phyloP scores from a whole-genome alignment of 2,329 filamentous ascomycete genomes.

The Sordariomycetes sp. region DNA sequence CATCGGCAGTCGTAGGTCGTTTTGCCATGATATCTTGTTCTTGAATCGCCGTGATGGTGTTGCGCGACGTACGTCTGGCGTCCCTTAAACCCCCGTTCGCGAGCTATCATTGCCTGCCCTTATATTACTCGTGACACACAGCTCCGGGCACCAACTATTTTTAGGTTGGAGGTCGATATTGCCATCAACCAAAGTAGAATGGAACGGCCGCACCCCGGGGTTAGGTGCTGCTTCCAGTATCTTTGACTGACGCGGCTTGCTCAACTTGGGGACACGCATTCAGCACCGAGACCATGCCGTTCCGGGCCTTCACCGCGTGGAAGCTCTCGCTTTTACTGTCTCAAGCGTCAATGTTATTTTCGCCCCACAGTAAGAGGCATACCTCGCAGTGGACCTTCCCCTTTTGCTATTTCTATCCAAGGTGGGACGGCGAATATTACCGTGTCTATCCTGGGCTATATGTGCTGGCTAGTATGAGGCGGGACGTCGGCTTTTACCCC shows the following conservation, averaged over 20 bases:
- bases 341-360: too few species aligned
- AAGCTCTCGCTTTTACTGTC: too few species aligned
- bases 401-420: not conserved
- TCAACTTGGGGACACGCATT: too few species aligned
- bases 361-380: not conserved
- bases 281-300: too few species aligned
- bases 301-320: too few species aligned
- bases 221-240: too few species aligned
- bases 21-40: too few species aligned
- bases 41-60: too few species aligned
- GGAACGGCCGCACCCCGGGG: not conserved
- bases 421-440: not conserved
- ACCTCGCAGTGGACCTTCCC: not conserved
- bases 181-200: not conserved
- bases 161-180: slow-evolving; percentile 3
- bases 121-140: not conserved
- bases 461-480: not conserved
- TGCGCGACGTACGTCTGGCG: not conserved
- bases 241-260: too few species aligned
- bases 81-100: not conserved
- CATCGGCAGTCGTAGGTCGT: too few species aligned
- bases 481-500: not conserved
- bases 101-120: not conserved
- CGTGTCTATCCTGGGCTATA: not conserved
- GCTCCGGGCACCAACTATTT: not conserved